A percentile compares a stretch with the other conserved stretches of the same genome.
Conservation (phyloP, 345 rosid genomes). For the Carallia pectinifolia region DNA sequence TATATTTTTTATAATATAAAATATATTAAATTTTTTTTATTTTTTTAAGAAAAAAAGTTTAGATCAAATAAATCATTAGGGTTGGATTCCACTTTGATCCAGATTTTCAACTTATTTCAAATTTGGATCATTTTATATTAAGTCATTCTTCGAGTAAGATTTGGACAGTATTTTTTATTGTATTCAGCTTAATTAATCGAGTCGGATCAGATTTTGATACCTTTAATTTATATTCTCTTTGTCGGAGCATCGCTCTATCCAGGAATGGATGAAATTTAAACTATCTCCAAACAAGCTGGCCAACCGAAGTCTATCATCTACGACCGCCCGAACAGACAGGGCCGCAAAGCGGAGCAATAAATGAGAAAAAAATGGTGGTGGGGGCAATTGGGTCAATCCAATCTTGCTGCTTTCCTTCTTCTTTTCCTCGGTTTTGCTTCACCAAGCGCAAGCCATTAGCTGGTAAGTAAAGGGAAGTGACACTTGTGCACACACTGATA, state of each 20-base stretch:
- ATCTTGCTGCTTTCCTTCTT: constrained; percentile 36
- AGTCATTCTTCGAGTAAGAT: too few species aligned
- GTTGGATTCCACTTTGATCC: too few species aligned
- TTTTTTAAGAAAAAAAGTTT: too few species aligned
- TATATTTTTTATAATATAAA: too few species aligned
- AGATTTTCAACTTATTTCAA: too few species aligned
- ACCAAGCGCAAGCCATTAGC: constrained; percentile 38
- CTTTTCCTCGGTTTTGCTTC: constrained; percentile 37
- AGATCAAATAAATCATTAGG: too few species aligned
- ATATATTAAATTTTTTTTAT: too few species aligned
- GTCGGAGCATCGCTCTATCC: neutral
- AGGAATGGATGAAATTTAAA: neutral
- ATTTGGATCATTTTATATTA: too few species aligned
- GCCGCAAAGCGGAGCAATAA: neutral
- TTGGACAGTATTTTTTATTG: too few species aligned
- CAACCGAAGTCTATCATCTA: neutral
- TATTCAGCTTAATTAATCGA: too few species aligned
- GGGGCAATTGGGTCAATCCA: constrained; percentile 35
- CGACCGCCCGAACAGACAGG: neutral
- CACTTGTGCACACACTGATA: too few species aligned
- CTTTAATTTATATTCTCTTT: neutral
- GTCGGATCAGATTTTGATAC: too few species aligned
- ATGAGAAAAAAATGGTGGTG: constrained; percentile 26
- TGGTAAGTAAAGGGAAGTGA: constrained; percentile 36
- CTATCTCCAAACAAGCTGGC: neutral